Evolutionary conservation across 2,329 filamentous ascomycete species (phyloP).

Genomic region (Aspergillus sp.): DNA sequence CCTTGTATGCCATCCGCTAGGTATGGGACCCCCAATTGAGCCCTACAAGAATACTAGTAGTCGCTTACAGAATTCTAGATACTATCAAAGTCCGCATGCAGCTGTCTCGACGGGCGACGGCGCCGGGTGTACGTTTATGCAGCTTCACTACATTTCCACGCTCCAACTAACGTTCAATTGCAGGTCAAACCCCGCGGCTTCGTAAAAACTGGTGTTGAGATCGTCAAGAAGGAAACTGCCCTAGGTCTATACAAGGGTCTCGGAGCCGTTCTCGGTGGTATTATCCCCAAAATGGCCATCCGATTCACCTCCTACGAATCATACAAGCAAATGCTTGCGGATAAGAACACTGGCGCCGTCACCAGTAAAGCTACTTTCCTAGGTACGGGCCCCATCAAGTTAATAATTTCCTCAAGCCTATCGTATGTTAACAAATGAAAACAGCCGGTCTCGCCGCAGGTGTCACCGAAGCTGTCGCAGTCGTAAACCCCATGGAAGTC

Average conservation of each 20-base stretch:
- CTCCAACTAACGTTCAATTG: neutral
- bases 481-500: constrained; percentile 98
- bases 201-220: constrained; percentile 78
- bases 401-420: no score
- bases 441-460: constrained; percentile 84
- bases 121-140: constrained; percentile 65
- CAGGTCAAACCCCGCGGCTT: constrained; percentile 79
- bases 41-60: neutral
- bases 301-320: constrained; percentile 96
- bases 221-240: constrained; percentile 85
- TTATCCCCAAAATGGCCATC: constrained; percentile 99
- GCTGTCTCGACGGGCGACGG: constrained; percentile 79
- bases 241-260: constrained; percentile 95
- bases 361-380: constrained; percentile 71
- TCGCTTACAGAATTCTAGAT: constrained; percentile 52
- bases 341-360: constrained; percentile 65
- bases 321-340: constrained; percentile 82
- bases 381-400: constrained; percentile 46
- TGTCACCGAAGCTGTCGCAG: constrained; percentile 92
- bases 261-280: constrained; percentile 93
- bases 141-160: neutral
- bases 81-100: constrained; percentile 99
- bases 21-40: constrained; percentile 49
- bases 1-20: constrained; percentile 88
- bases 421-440: constrained; percentile 4